Base-by-base conservation (phyloP, 805 yeast genomes). In the Saccharomycopsis oosterbeekiorum region DNA sequence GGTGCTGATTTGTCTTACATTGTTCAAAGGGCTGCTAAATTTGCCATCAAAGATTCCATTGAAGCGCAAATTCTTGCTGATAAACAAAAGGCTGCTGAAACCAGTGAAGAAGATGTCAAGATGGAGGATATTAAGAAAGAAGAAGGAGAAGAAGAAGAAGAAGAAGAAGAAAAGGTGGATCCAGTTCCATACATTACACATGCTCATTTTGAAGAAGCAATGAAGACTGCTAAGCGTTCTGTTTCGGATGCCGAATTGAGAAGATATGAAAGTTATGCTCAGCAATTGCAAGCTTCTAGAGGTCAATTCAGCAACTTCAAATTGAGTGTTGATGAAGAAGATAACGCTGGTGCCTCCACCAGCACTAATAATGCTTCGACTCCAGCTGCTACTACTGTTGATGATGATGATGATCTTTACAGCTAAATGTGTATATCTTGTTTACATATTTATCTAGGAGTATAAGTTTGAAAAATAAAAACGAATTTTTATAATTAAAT, bases 1-100 rank as follows among this genome's bases (percentile, higher is more conserved):
- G 99, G 99, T 86, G 99, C 99, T 60, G 99, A 94, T 80, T 84
- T 94, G 77, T 84, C 89, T 50, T 94, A 92, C 78, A 92, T 94
- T 76, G 99, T 89, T 60, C 99, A 94, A 81, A 90, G 99, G 78
- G 85, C 99, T 59, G 99, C 99, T 67, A 94, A 94, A 78, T 93
- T 88, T 75, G 99, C 99, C 66, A 94, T 94, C 72, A 94, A 96
- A 77, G 99, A 94, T 70, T 87, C 96, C 64, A 94, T 94, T 72
- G 97, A 91, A 75, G 97, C 97, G 36, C 80, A 82, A 47, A 79
- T 73, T 56, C 68, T 75, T 72, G 65, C 70, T 43, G 80, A 78
- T 67, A 79, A 74, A 56, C 79, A 70, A 62, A 78, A 74, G 64
- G 78, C 71, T 60, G 73, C 75, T 67, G 67, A 69, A 58, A 82